Evolutionary conservation across 305 asterid genomes (phyloP), one percentile per base, ranked within the genome.

Genomic region (Caryopteris hybrid): DNA sequence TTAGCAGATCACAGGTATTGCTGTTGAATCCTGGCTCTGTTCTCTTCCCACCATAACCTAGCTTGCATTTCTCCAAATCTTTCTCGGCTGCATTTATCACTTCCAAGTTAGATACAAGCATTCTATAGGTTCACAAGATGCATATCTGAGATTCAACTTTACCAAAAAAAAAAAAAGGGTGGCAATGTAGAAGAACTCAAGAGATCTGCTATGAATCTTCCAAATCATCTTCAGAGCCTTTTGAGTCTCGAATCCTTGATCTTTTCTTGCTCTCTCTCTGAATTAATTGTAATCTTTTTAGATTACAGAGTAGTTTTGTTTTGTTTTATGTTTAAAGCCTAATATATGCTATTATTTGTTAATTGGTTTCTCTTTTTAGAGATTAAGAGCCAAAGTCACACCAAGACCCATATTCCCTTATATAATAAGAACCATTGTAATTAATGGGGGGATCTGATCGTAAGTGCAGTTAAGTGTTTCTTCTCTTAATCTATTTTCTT

Each of bases 21-120:
- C 66, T 84, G 90, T 74, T 92, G 98, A 64, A 92, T 92, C 70
- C 98, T 82, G 43, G 90, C 77, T 86, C 86, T 74, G 78, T 92
- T 90, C 54, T 79, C 89, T 79, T 90, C 96, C 98, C 98, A 92
- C 96, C 97, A 90, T 69, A 81, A 48, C 78, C 96, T 81, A 18
- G 98, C 98, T 25, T 88, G 96, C 86, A 68, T 84, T 85, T 92
- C 97, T 66, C 88, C 96, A 20, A 92, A 92, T 74, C 48, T 86
- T 79, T 90, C 98, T 62, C 97, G 97, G 77, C 97, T 92, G 95
- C 83, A 85, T n/a, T 33, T 41, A 45, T 38, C 29, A 36, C 36
- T 73, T 52, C 60, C 56, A 64, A 20, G 79, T 81, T 59, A 81
- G 74, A 67, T 20, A 61, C 25, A 47, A 61, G 52, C 41, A 45